Conservation (phyloP, 306 rosid genomes). For the Vachellia collinsii region DNA sequence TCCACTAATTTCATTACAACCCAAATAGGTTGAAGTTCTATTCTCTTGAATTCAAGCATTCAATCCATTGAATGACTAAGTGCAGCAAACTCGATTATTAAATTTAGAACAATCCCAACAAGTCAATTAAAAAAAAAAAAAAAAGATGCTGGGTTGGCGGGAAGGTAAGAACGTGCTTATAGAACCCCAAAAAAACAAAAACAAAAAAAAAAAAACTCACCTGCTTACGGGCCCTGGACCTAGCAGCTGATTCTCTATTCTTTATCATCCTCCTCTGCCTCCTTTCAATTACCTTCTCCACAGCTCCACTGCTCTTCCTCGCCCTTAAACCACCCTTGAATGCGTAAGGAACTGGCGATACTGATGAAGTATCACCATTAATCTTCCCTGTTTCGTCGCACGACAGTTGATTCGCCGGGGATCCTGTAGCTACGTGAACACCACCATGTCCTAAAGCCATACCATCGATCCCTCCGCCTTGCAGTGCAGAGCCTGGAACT, state of each 20-base stretch:
- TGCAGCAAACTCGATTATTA: conserved; percentile 22
- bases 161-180: not conserved
- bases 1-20: not conserved
- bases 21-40: not conserved
- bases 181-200: conserved; percentile 10
- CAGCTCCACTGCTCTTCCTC: conserved; percentile 68
- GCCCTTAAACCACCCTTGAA: conserved; percentile 79
- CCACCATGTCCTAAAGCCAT: conserved; percentile 65
- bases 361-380: conserved; percentile 80
- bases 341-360: conserved; percentile 81
- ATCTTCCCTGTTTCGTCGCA: conserved; percentile 75
- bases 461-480: conserved; percentile 74
- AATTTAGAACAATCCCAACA: conserved; percentile 29
- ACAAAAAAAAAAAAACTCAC: conserved; percentile 43
- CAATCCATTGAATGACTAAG: conserved; percentile 22
- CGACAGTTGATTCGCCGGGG: conserved; percentile 73
- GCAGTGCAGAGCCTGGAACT: conserved; percentile 51
- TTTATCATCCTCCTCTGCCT: conserved; percentile 99
- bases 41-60: conserved; percentile 10
- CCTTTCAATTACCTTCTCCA: conserved; percentile 95
- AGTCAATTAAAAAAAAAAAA: not conserved
- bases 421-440: conserved; percentile 51
- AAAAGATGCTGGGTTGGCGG: not conserved
- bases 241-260: conserved; percentile 96
- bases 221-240: conserved; percentile 99